Evolutionary conservation across 805 yeast genomes (phyloP), one percentile per base, ranked within the genome.

Genomic region (Kregervanrija pseudodelftensis): DNA sequence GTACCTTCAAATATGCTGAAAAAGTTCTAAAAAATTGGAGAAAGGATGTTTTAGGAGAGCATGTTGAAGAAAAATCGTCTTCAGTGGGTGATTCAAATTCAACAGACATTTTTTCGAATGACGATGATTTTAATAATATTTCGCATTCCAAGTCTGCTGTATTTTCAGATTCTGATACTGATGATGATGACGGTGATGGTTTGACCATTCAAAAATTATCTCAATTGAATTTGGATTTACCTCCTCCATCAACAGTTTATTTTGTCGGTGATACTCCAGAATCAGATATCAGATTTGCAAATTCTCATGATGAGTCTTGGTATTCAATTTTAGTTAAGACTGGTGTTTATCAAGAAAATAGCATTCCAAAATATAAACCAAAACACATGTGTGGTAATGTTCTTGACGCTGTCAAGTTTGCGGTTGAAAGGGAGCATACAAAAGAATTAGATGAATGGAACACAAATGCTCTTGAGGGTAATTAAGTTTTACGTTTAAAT

Each of bases 221-320:
- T n/a, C 67, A 66, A 52, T 50, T 68, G 48, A 66, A 68, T 1
- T 54, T 78, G 54, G 81, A 80, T 45, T 66, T 85, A 51, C 93
- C 93, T 5, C 90, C 90, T 4, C 88, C 93, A 3, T 80, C 87
- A 5, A 85, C 93, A 0, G 95, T 86, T 12, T 85, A 85, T 63
- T 86, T 85, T 66, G 93, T 85, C 42, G 95, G 95, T 56, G 95
- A 85, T 59, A 85, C 95, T 11, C 95, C 95, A 14, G 95, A 85
- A 66, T 82, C 90, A 7, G 95, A 85, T 63, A 85, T 85, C 51
- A 72, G 93, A 63, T 86, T 86, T 67, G 95, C 95, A 43, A 85
- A 85, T 67, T 80, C 89, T 14, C 91, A 85, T 64, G 93, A 85
- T 60, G 77, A 77, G 48, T 79, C 88, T 30, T 85, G 95, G 95